Percentiles rank a stretch among this genome's conserved stretches.
Evolutionary conservation across 495 filamentous ascomycete species (phyloP).

Genomic region (Clohesyomyces aquaticus): DNA sequence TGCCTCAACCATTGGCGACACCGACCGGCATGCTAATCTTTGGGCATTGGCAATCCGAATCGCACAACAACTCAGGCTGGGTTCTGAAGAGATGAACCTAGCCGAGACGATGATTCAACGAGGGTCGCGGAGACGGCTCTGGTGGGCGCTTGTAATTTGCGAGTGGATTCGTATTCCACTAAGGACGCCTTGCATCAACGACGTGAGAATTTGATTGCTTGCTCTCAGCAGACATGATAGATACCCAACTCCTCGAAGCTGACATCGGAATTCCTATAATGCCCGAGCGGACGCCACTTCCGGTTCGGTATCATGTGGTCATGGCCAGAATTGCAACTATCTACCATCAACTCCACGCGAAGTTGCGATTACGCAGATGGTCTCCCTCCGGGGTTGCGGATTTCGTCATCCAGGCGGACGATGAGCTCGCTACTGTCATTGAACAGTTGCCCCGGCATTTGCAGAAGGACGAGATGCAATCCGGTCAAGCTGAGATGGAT

Average conservation of each 20-base stretch:
- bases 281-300: background rate
- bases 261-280: background rate
- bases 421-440: background rate
- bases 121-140: background rate
- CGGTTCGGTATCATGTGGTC: constrained; percentile 2
- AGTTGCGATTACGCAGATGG: constrained; percentile 1
- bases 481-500: background rate
- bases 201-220: background rate
- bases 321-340: constrained; percentile 2
- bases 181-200: constrained; percentile 4
- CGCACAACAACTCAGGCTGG: background rate
- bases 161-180: background rate
- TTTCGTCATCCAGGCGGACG: constrained; percentile 1
- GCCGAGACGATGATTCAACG: background rate
- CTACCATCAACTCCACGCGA: background rate
- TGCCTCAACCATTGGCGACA: background rate
- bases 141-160: background rate
- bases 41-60: constrained; percentile 1
- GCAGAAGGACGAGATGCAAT: background rate
- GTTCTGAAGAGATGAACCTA: constrained; percentile 1
- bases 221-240: background rate
- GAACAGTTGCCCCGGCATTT: background rate
- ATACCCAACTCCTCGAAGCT: background rate
- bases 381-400: background rate
- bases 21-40: constrained; percentile 1